phyloP scores from a whole-genome alignment of 495 filamentous ascomycete genomes.

The Filosporella fistucella region DNA sequence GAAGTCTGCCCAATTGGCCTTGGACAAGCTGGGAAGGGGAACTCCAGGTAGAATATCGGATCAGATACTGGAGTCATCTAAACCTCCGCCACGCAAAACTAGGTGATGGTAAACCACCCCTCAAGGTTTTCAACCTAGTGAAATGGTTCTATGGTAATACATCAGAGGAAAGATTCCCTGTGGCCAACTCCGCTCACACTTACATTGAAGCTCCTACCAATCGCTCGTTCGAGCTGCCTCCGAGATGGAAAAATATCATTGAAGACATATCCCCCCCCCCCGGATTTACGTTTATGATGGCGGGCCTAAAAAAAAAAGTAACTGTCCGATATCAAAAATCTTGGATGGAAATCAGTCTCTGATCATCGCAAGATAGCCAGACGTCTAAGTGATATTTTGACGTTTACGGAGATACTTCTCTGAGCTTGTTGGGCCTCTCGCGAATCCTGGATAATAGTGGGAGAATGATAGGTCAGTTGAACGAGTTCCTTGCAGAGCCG shows the following conservation, averaged over 20 bases:
- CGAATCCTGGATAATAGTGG: too few species aligned
- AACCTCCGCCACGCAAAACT: background rate
- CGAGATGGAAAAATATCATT: too few species aligned
- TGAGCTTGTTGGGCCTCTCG: too few species aligned
- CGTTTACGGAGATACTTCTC: background rate
- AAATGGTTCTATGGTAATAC: constrained; percentile 2
- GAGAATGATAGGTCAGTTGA: too few species aligned
- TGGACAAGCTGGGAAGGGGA: constrained; percentile 11
- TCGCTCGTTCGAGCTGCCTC: background rate
- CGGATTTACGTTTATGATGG: background rate
- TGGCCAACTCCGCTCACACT: background rate
- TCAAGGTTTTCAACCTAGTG: background rate
- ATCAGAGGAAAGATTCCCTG: background rate
- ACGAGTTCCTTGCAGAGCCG: too few species aligned
- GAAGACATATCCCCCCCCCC: too few species aligned
- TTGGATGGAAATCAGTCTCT: background rate
- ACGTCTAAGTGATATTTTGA: background rate
- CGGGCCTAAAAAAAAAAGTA: background rate
- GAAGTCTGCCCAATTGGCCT: constrained; percentile 8
- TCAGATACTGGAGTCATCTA: background rate
- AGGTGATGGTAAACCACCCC: background rate
- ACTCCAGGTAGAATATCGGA: background rate
- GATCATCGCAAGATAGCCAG: background rate
- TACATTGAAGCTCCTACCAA: background rate
- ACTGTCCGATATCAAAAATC: background rate